Percentiles rank a stretch among this genome's conserved stretches.
Evolutionary conservation across 345 rosid genomes (phyloP).

Genomic region (Camelina hispida): DNA sequence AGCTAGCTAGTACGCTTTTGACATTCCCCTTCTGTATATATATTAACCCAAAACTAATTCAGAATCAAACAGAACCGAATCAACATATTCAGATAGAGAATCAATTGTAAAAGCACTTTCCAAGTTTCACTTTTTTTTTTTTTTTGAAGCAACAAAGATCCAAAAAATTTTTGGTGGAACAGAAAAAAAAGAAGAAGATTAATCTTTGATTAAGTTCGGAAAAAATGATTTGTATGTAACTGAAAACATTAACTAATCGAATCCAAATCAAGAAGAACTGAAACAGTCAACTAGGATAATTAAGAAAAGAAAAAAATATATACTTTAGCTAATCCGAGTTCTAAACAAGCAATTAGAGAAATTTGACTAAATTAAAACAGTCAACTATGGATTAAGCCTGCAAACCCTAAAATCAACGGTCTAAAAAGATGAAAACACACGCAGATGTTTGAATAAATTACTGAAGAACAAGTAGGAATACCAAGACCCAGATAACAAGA

Average conservation of each 20-base stretch:
- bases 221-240: neutral
- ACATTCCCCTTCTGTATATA: slow-evolving; percentile 47
- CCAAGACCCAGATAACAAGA: slow-evolving; percentile 8
- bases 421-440: neutral
- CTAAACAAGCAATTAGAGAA: too few relatives aligned
- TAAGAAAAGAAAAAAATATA: too few relatives aligned
- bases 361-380: too few relatives aligned
- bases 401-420: neutral
- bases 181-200: neutral
- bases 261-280: neutral
- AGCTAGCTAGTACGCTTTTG: slow-evolving; percentile 28
- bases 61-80: slow-evolving; percentile 18
- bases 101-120: neutral
- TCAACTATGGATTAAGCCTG: too few relatives aligned
- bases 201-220: slow-evolving; percentile 3
- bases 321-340: too few relatives aligned
- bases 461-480: neutral
- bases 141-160: neutral
- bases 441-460: neutral
- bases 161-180: neutral
- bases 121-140: neutral
- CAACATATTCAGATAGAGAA: neutral
- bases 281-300: too few relatives aligned
- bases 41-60: neutral
- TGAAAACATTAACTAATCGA: neutral